Conservation (phyloP, 2,329 filamentous ascomycete species). For the Raffaelea deltoideospora region DNA sequence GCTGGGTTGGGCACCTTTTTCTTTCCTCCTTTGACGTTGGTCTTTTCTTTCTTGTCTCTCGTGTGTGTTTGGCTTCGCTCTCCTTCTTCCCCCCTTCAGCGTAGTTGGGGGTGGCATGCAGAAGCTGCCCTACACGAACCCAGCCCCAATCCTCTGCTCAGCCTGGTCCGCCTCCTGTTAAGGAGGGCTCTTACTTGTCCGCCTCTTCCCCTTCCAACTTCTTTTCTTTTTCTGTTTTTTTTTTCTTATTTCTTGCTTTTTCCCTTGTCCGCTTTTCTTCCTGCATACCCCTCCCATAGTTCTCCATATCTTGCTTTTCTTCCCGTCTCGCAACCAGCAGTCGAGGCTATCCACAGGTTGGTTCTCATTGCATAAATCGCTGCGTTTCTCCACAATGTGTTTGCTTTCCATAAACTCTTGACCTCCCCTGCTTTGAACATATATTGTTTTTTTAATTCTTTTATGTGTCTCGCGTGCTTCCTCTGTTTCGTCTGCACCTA, state of each 20-base stretch:
- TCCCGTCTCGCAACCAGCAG: too few relatives aligned
- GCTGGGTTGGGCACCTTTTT: too few relatives aligned
- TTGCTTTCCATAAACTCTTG: too few relatives aligned
- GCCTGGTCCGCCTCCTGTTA: not conserved
- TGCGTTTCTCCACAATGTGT: too few relatives aligned
- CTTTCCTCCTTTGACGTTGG: not conserved
- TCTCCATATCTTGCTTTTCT: too few relatives aligned
- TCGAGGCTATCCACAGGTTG: too few relatives aligned
- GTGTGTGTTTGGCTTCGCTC: not conserved
- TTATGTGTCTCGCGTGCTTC: not conserved
- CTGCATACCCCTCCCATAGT: not conserved
- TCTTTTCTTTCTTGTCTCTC: not conserved
- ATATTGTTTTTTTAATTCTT: too few relatives aligned
- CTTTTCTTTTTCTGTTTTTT: not conserved
- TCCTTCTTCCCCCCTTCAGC: not conserved
- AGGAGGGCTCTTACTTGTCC: not conserved
- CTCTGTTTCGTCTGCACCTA: too few relatives aligned
- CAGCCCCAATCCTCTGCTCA: not conserved
- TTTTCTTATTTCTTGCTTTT: not conserved
- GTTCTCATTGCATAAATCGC: too few relatives aligned
- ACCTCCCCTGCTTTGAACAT: too few relatives aligned
- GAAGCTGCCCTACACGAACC: too few relatives aligned
- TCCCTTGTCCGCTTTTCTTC: not conserved
- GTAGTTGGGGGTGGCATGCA: too few relatives aligned
- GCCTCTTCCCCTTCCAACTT: not conserved